These are phyloP conservation scores for Herpetomonas samuelpessoai DNA, from an alignment of 208 protist genomes.

Conservation along the genomic window DNA sequence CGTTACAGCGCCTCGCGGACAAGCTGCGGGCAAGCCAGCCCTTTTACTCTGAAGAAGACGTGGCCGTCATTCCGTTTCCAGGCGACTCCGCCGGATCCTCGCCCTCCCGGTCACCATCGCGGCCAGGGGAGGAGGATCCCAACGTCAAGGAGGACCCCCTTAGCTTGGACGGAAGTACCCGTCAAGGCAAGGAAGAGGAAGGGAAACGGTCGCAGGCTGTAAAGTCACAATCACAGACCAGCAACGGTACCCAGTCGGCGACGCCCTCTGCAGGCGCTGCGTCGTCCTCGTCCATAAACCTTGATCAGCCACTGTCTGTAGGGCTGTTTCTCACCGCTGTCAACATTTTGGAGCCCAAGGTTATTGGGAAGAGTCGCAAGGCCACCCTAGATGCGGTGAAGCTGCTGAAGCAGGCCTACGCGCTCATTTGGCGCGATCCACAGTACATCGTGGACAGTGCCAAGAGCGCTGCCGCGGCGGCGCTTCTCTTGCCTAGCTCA, in stretches of 20 bases:
- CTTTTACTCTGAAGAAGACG: conserved; percentile 76
- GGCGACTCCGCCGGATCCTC: conserved; percentile 27
- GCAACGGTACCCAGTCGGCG: not conserved
- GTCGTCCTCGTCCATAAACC: conserved; percentile 25
- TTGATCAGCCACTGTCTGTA: conserved; percentile 49
- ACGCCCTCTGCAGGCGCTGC: not conserved
- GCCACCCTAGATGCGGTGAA: conserved; percentile 57
- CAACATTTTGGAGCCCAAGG: conserved; percentile 65
- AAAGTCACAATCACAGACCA: not conserved
- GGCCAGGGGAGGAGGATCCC: not conserved
- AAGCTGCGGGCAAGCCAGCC: conserved; percentile 70
- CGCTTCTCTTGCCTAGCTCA: conserved; percentile 4
- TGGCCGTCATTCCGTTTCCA: conserved; percentile 58
- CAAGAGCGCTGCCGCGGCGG: conserved; percentile 3
- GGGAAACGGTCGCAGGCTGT: not conserved
- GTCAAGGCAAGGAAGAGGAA: not conserved
- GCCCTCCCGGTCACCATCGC: conserved; percentile 25
- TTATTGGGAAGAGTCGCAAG: conserved; percentile 51
- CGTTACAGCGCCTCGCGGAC: conserved; percentile 54
- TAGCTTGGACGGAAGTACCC: not conserved
- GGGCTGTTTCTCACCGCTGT: conserved; percentile 60
- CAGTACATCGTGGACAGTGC: conserved; percentile 19
- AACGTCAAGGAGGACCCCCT: not conserved
- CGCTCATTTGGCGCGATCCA: conserved; percentile 57
- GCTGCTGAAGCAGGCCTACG: conserved; percentile 69